Evolutionary conservation across 116 monocot genomes (phyloP), one percentile per base, ranked within the genome.

Genomic region (Iris pallida): DNA sequence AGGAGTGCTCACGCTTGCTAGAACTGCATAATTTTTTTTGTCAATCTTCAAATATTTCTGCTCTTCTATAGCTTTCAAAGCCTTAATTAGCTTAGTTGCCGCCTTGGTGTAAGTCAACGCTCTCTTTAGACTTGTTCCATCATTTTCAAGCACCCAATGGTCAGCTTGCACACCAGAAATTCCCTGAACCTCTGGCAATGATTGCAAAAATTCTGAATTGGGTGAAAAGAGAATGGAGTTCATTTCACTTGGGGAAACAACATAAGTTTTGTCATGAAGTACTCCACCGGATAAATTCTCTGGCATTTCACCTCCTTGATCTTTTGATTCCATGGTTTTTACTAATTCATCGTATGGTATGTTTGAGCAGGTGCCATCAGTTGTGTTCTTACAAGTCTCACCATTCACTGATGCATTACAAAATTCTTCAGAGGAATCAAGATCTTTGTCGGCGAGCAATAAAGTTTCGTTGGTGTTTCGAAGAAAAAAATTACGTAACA

Each of bases 1-100:
- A 64, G 91, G 91, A 18, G 85, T 92, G 51, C 82, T 82, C 15
- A 83, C 88, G 76, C 70, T 82, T 60, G 64, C 52, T 17, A 92
- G 78, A 62, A 88, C 64, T 20, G 82, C 76, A 80, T 77, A 92
- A 43, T 53, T 69, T 58, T 88, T 83, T 13, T 82, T 85, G 76
- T 88, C 83, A 54, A 80, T 85, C 69, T 85, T 92, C 62, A 85
- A 10, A 72, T 85, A 92, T 55, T 63, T 80, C 59, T 88, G 80
- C 45, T 92, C 91, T 55, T 92, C 91, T 51, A 82, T 88, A 51
- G 88, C 88, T 73, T 78, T 85, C 61, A 88, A 82, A 61, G 91
- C 82, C 62, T 88, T 92, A 12, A 92, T 70, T 66, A 92, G 68
- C 65, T 78, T 88, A 64, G 78, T 80, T 47, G 91, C 73, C 58